A percentile compares a stretch with the other conserved stretches of the same genome.
phyloP scores from a whole-genome alignment of 2,329 filamentous ascomycete species.

The Atkinsonella texensis region DNA sequence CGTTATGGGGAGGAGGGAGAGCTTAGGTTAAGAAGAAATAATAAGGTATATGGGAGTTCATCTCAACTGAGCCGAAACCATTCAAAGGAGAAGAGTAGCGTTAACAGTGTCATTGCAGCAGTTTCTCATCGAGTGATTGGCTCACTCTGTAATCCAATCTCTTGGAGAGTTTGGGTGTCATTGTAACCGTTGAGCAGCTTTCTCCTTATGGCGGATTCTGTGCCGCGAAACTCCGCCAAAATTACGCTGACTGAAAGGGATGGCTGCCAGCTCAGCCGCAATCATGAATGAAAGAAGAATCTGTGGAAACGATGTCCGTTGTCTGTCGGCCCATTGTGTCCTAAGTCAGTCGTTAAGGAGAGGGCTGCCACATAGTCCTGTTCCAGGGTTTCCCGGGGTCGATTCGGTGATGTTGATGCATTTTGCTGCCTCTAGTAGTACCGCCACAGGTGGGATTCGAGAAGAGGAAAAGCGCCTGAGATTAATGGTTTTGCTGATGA shows the following conservation, averaged over 20 bases:
- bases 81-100: neutral
- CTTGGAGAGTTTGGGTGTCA: slow-evolving; percentile 57
- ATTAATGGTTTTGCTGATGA: no score
- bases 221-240: slow-evolving; percentile 36
- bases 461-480: no score
- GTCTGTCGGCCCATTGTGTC: neutral
- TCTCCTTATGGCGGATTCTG: slow-evolving; percentile 41
- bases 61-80: slow-evolving; percentile 45
- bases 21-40: slow-evolving; percentile 62
- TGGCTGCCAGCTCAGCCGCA: slow-evolving; percentile 45
- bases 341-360: no score
- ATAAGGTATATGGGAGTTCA: slow-evolving; percentile 47
- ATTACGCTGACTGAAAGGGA: slow-evolving; percentile 45
- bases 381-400: neutral
- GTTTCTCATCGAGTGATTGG: neutral
- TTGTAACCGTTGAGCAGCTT: slow-evolving; percentile 54
- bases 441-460: neutral
- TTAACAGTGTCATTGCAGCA: neutral
- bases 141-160: slow-evolving; percentile 51
- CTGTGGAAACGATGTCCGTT: slow-evolving; percentile 18
- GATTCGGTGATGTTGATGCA: neutral
- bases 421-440: neutral
- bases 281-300: slow-evolving; percentile 55
- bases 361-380: neutral
- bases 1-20: slow-evolving; percentile 50